Evolutionary conservation across 768 basidiomycete genomes (phyloP), one percentile per base, ranked within the genome.

Genomic region (Hortiboletus campestris): DNA sequence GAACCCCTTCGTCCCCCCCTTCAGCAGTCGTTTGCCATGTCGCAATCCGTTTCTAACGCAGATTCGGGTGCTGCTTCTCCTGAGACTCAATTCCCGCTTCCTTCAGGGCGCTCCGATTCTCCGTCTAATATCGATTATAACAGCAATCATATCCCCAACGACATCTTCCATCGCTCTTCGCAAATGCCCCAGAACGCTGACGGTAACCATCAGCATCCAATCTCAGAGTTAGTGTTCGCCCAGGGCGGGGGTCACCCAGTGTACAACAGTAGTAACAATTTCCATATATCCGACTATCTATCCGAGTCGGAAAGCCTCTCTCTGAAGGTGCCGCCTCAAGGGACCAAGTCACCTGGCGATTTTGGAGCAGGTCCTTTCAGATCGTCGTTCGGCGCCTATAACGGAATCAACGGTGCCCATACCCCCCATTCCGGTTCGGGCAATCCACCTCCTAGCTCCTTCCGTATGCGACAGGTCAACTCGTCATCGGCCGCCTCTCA

Each of bases 41-140:
- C 56, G 67, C 78, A 56, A 67, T 76, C 84, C 42, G 61, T 79
- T 25, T 80, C 84, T 10, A 78, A 79, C 59, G 76, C 83, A 4
- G 81, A 83, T 46, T 80, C 84, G 40, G 77, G 75, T 19, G 72
- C 58, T 35, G 22, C 70, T 55, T 83, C 83, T 57, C 82, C 84
- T 53, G 76, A 82, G 36, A 70, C 81, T 20, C 82, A 81, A 55
- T 86, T 77, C 67, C 83, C 80, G 60, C 66, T 79, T 44, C 62
- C 67, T 25, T 64, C 77, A 59, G 79, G 80, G 46, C 80, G 78
- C 56, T 72, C 83, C 35, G 82, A 84, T 60, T 83, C 84, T 10
- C 75, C 79, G 22, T 62, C 73, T 58, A 76, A 78, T 64, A 67
- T 74, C 67, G 63, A 63, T 57, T 68, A 69, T 58, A 70, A 70